Percentiles rank a stretch among this genome's conserved stretches.
These are phyloP conservation scores for Albizia julibrissin DNA, from an alignment of 306 rosid genomes.

Conservation along the genomic window DNA sequence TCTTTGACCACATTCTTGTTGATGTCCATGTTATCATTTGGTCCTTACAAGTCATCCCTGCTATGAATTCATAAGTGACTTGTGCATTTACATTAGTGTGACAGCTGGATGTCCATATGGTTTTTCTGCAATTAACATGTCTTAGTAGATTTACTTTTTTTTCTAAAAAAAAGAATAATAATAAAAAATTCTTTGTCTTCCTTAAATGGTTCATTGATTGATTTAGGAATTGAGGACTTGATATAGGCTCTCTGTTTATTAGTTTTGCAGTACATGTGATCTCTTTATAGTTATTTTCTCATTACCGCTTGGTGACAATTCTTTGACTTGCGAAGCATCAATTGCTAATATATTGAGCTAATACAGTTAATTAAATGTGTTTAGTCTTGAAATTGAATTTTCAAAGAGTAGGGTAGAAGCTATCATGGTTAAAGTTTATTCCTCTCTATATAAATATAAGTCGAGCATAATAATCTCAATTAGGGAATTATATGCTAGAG, in stretches of 20 bases:
- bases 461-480: neutral
- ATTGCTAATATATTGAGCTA: neutral
- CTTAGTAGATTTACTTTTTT: no score
- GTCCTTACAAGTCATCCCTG: neutral
- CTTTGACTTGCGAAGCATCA: neutral
- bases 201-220: neutral
- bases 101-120: neutral
- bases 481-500: neutral
- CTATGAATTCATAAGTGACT: conserved; percentile 8
- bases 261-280: neutral
- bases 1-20: conserved; percentile 8
- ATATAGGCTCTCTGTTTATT: conserved; percentile 15
- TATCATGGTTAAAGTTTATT: neutral
- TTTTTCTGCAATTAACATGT: neutral
- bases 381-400: neutral
- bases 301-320: neutral
- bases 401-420: neutral
- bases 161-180: no score
- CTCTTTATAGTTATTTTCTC: neutral
- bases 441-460: neutral
- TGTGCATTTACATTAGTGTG: conserved; percentile 5
- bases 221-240: conserved; percentile 2
- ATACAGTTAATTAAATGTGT: neutral
- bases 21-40: neutral
- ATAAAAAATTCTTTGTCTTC: neutral